Percentiles rank a stretch among this genome's conserved stretches.
These are phyloP conservation scores for Penicillium cosmopolitanum DNA, from an alignment of 495 filamentous ascomycete species.

Conservation along the genomic window DNA sequence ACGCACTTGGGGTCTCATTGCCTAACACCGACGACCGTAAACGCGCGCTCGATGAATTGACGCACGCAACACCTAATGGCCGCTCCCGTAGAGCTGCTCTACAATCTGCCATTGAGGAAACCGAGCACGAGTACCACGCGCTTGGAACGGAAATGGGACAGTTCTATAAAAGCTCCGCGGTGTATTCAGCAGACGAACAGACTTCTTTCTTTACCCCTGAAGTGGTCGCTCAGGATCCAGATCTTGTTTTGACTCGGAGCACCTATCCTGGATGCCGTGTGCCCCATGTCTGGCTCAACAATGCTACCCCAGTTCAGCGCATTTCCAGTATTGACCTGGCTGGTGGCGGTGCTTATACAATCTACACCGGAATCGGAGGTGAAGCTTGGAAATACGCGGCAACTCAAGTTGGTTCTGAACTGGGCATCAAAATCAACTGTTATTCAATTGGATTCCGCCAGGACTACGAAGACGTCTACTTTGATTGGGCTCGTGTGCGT, in stretches of 20 bases:
- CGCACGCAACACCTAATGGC: slow-evolving; percentile 35
- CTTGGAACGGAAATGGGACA: slow-evolving; percentile 58
- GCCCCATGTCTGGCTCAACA: slow-evolving; percentile 60
- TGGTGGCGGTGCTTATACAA: slow-evolving; percentile 50
- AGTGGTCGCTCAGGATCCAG: slow-evolving; percentile 36
- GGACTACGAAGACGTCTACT: slow-evolving; percentile 58
- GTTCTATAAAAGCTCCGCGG: slow-evolving; percentile 38
- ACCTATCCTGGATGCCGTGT: slow-evolving; percentile 57
- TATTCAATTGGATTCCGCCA: slow-evolving; percentile 52
- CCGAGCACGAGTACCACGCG: slow-evolving; percentile 50
- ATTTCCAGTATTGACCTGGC: slow-evolving; percentile 58
- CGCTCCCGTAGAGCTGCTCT: slow-evolving; percentile 33
- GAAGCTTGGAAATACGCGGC: slow-evolving; percentile 53
- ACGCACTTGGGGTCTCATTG: slow-evolving; percentile 47
- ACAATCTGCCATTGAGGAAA: slow-evolving; percentile 39
- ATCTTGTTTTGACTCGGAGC: slow-evolving; percentile 16
- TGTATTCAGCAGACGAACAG: slow-evolving; percentile 42
- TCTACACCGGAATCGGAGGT: slow-evolving; percentile 55
- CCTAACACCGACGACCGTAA: slow-evolving; percentile 33
- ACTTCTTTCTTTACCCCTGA: slow-evolving; percentile 30
- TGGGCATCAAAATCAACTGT: slow-evolving; percentile 43
- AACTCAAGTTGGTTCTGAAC: slow-evolving; percentile 21
- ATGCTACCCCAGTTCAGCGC: slow-evolving; percentile 36
- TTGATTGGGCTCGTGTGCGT: slow-evolving; percentile 49
- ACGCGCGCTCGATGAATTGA: slow-evolving; percentile 37